These are phyloP conservation scores for Chrysoporthe cubensis DNA, from an alignment of 2,329 filamentous ascomycete genomes.

Conservation along the genomic window DNA sequence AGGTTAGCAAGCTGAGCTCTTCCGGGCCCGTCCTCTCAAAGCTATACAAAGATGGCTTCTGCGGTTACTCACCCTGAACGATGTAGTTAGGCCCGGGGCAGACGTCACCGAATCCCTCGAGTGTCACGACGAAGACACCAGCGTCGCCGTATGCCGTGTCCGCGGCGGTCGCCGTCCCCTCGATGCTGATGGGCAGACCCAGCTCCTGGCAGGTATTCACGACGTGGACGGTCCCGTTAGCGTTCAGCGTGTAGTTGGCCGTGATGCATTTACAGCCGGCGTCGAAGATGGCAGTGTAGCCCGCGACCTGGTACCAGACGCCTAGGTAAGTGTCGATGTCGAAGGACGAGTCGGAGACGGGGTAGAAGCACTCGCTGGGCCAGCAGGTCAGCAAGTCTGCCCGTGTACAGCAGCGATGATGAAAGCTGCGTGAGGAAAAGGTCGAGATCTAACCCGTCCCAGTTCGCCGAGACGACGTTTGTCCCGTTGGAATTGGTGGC, in stretches of 20 bases:
- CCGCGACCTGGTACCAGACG: constrained; percentile 32
- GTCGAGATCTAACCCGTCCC: constrained; percentile 24
- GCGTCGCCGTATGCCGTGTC: constrained; percentile 29
- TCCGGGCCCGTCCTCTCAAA: too few relatives aligned
- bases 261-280: constrained; percentile 30
- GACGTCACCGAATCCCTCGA: constrained; percentile 24
- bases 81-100: constrained; percentile 32
- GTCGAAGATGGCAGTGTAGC: constrained; percentile 29
- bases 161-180: constrained; percentile 27
- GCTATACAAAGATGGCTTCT: background rate
- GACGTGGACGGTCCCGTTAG: constrained; percentile 30
- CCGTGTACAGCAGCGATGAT: background rate
- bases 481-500: constrained; percentile 24
- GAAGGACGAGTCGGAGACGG: constrained; percentile 28
- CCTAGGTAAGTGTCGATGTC: constrained; percentile 29
- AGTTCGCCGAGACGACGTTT: constrained; percentile 21
- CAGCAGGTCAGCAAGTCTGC: background rate
- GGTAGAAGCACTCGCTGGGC: constrained; percentile 30
- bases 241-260: constrained; percentile 30
- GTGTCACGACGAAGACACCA: constrained; percentile 30
- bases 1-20: background rate
- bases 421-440: background rate
- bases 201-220: constrained; percentile 29
- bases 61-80: constrained; percentile 30
- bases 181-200: constrained; percentile 27